Conservation (phyloP, 208 protist species). For the Trypanosoma caninum region DNA sequence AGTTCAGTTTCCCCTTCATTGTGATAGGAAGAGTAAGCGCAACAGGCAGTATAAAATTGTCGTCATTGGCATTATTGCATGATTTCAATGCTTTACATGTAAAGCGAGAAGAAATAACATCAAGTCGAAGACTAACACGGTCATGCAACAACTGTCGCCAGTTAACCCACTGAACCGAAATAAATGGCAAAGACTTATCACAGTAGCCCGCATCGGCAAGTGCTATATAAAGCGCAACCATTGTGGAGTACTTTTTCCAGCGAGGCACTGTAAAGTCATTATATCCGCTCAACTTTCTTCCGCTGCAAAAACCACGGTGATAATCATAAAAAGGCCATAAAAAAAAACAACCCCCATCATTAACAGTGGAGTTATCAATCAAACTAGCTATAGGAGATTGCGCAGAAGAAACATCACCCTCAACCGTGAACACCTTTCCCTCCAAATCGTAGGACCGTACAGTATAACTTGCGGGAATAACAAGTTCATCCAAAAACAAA, state of each 20-base stretch:
- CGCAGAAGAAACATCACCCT: neutral
- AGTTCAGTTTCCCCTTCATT: constrained; percentile 32
- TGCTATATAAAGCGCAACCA: constrained; percentile 49
- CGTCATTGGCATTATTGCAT: neutral
- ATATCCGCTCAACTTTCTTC: neutral
- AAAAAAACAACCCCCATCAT: constrained; percentile 17
- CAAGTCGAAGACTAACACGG: constrained; percentile 30
- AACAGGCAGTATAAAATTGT: constrained; percentile 17
- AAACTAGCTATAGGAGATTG: neutral
- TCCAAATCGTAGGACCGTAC: constrained; percentile 22
- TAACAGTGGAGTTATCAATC: neutral
- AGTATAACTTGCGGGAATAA: constrained; percentile 5
- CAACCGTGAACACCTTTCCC: constrained; percentile 19
- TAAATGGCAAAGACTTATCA: constrained; percentile 43
- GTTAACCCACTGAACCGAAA: constrained; percentile 41
- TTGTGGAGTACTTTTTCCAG: constrained; percentile 52
- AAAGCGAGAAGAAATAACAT: constrained; percentile 25
- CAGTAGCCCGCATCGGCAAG: constrained; percentile 48
- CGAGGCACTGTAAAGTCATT: constrained; percentile 20
- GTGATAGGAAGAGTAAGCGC: constrained; percentile 23
- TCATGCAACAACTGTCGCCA: constrained; percentile 19
- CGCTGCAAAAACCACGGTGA: neutral
- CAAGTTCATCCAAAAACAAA: constrained; percentile 6
- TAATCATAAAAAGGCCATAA: constrained; percentile 6
- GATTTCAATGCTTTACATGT: constrained; percentile 3